Base-by-base conservation (phyloP, 1,284 basidiomycete genomes). In the Agaricales sp. region DNA sequence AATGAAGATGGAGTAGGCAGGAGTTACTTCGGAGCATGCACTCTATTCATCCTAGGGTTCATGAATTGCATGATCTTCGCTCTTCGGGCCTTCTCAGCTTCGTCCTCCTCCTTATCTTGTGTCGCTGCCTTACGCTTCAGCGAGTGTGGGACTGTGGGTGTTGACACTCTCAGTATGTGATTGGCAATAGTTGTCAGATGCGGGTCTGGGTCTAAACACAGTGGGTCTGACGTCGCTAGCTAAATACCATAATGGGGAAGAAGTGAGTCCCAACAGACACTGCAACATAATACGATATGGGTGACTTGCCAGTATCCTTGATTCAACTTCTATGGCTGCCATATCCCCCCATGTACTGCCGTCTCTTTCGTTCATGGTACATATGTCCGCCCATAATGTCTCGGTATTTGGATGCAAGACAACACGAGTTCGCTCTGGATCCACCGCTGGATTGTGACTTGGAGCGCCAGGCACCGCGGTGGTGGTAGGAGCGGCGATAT, bases 141-240 rank as follows among this genome's bases (percentile, higher is more conserved):
- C 1, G 86, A 80, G n/a, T 72, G 64, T 1, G 84, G 83, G 19
- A 77, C 70, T 12, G 77, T 73, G 0, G 85, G 83, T 0, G 77
- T 78, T 1, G 86, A 82, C 0, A 81, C 79, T 47, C 82, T 67
- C 45, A 84, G 65, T 2, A 84, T 72, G 54, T 77, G 76, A 58
- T 90, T 89, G 11, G 77, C 84, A 20, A 87, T 74, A 20, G 86
- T 77, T 14, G 78, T 75, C 22, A 89, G 70, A 59, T 82, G 79
- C 1, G 82, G 78, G 57, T 89, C 75, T 2, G 87, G 87, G 52
- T 83, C 78, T 19, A 90, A 70, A 59, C 86, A 89, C 37, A 90
- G 67, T 4, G 87, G 80, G 8, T 80, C 74, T 0, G 82, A 67
- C 1, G 82, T 87, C 4, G 83, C 77, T 48, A 85, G 66, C 87